Evolutionary conservation across 2,329 filamentous ascomycete genomes (phyloP).

Genomic region (Xylaria polymorpha): DNA sequence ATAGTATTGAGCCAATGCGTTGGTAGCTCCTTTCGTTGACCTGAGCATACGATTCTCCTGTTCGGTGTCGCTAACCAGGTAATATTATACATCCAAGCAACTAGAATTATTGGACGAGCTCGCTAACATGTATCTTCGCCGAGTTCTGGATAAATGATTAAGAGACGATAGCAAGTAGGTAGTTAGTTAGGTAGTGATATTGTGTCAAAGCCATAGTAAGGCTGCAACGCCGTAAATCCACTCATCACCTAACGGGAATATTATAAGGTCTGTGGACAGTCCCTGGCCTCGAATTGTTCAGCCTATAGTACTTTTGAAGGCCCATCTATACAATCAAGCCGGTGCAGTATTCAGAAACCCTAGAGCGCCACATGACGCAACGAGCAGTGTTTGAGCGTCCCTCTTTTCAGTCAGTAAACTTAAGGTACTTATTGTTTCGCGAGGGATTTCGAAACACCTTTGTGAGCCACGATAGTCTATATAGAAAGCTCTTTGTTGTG

Average conservation of each 20-base stretch:
- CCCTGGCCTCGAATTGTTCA: background rate
- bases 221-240: background rate
- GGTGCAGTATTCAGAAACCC: background rate
- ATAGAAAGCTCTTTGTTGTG: conserved; percentile 46
- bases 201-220: background rate
- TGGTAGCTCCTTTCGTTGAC: background rate
- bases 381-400: background rate
- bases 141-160: background rate
- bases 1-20: background rate
- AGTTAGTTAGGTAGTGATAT: background rate
- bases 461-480: background rate
- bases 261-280: background rate
- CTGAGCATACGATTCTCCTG: background rate
- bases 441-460: background rate
- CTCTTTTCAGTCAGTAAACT: no score
- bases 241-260: conserved; percentile 46
- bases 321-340: background rate
- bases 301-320: background rate
- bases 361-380: background rate
- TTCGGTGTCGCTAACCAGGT: background rate
- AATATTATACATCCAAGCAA: no score
- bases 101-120: background rate
- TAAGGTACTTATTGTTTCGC: background rate
- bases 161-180: background rate
- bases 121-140: background rate